A percentile compares a stretch with the other conserved stretches of the same genome.
Evolutionary conservation across 139 green algal genomes (phyloP).

Genomic region (Asterochloris erici): DNA sequence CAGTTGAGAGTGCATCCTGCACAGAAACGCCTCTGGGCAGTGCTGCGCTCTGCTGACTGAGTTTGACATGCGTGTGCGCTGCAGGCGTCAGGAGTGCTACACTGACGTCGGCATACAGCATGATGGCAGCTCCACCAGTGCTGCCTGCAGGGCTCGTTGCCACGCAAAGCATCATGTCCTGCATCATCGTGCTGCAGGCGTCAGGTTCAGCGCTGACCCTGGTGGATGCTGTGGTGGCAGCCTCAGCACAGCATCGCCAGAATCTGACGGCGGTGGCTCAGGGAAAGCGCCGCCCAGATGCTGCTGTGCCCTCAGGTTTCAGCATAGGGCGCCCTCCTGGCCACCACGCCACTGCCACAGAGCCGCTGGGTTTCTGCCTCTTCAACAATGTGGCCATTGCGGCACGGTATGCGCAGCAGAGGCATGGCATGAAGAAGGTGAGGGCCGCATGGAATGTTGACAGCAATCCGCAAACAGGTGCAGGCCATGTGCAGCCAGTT

Average conservation of each 20-base stretch:
- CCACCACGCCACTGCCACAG: slow-evolving; percentile 68
- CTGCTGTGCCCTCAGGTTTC: slow-evolving; percentile 46
- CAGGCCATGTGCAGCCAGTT: too few species aligned
- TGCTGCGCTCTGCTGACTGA: too few species aligned
- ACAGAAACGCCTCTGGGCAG: too few species aligned
- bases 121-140: too few species aligned
- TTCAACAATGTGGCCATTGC: slow-evolving; percentile 77
- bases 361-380: slow-evolving; percentile 88
- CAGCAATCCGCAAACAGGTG: too few species aligned
- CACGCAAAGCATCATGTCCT: too few species aligned
- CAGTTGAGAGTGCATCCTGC: too few species aligned
- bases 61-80: too few species aligned
- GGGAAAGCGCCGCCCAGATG: not conserved
- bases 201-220: slow-evolving; percentile 4
- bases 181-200: not conserved
- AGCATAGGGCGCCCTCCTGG: slow-evolving; percentile 77
- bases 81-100: too few species aligned
- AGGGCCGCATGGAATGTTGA: too few species aligned
- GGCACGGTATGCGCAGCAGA: slow-evolving; percentile 50
- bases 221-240: slow-evolving; percentile 14
- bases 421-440: slow-evolving; percentile 31
- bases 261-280: not conserved
- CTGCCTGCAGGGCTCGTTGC: too few species aligned
- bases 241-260: not conserved
- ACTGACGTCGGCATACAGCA: too few species aligned